Base-by-base conservation (phyloP, 106 monocot species). In the Posidonia australis region DNA sequence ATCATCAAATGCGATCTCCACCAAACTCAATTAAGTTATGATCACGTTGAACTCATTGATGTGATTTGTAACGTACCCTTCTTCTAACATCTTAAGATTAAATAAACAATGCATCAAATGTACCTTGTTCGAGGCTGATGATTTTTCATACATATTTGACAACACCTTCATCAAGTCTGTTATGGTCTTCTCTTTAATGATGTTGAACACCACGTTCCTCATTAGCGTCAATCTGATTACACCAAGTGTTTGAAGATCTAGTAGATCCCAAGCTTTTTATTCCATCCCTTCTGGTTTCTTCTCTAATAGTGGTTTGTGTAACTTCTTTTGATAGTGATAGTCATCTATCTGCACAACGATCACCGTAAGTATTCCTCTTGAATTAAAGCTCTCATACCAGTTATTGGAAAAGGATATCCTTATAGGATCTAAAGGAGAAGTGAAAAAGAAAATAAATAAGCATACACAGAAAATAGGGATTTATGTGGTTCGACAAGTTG, bases 101-200 rank as follows among this genome's bases (percentile, higher is more conserved):
- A 60, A 60, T 14, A 31, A 60, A 13, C 5, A 2, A 31, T n/a
- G 11, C 29, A 31, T 60, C 59, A 56, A 24, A 56, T 56, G 13
- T 26, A 26, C 55, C 7, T 56, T 56, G 23, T 25, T 56, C 24
- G 6, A 24, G 21, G 24, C 4, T 3, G 55, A 56, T 24, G 23
- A 13, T 4, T 56, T 56, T 25, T 56, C 55, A 25, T 56, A 56
- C 55, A 56, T 56, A 56, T 56, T 56, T 56, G 55, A 56, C 13
- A 56, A 56, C 21, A 6, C 24, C 55, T 56, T 12, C 55, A 56
- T 25, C 55, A 56, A 1, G 20, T 26, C 24, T 25, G 3, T n/a
- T 10, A 11, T 56, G 13, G 55, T 60, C 31, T 60, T 60, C 60
- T 60, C 60, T 6, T 60, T 60, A 5, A 32, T 28, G 0, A 60